phyloP scores from a whole-genome alignment of 805 yeast species.

The Candida ipomoeae region DNA sequence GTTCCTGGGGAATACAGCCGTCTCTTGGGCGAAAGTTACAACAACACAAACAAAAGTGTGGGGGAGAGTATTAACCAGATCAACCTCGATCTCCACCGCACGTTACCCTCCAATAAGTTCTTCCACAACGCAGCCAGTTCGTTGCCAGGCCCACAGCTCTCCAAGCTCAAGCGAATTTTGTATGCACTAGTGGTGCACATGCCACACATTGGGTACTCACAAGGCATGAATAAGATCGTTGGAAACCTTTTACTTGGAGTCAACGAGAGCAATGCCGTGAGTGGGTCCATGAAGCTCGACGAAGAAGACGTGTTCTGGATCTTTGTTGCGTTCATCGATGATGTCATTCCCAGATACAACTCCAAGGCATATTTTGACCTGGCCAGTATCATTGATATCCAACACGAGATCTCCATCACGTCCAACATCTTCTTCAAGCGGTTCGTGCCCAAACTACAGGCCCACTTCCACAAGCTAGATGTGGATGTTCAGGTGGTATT shows the following conservation, averaged over 20 bases:
- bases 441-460: conserved; percentile 36
- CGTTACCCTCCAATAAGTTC: conserved; percentile 51
- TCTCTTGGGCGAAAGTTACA: conserved; percentile 16
- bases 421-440: conserved; percentile 28
- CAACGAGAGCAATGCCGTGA: conserved; percentile 13
- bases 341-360: conserved; percentile 45
- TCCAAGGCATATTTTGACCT: conserved; percentile 14
- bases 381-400: conserved; percentile 24
- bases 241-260: conserved; percentile 46
- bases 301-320: conserved; percentile 55
- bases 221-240: conserved; percentile 59
- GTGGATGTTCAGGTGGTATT: conserved; percentile 49
- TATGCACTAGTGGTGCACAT: conserved; percentile 47
- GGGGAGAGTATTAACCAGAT: conserved; percentile 42
- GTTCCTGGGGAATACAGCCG: conserved; percentile 47
- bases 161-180: conserved; percentile 42
- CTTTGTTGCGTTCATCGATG: conserved; percentile 45
- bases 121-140: conserved; percentile 38
- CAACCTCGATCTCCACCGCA: conserved; percentile 49
- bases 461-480: conserved; percentile 29
- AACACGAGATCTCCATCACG: conserved; percentile 39
- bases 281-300: conserved; percentile 10
- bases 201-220: conserved; percentile 52
- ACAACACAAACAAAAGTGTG: conserved; percentile 3
- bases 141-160: conserved; percentile 51